A percentile compares a stretch with the other conserved stretches of the same genome.
phyloP scores from a whole-genome alignment of 352 stramenopile genomes.

The Phytopythium mirpurense region DNA sequence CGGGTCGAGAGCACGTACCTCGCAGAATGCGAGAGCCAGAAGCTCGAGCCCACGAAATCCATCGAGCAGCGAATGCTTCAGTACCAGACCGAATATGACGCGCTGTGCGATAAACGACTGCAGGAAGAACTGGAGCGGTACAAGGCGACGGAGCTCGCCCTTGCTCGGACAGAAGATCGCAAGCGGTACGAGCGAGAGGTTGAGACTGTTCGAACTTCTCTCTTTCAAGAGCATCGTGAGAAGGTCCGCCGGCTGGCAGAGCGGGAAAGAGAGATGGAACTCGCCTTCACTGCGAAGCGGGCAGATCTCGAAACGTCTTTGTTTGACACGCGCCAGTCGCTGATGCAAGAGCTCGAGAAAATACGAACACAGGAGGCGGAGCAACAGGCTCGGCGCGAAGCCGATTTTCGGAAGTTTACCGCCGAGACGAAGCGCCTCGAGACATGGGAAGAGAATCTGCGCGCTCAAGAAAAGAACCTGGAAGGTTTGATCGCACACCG shows the following conservation, averaged over 20 bases:
- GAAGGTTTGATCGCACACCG: slow-evolving; percentile 32
- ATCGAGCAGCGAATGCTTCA: slow-evolving; percentile 59
- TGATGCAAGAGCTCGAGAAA: slow-evolving; percentile 68
- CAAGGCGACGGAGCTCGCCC: slow-evolving; percentile 40
- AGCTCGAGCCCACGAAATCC: slow-evolving; percentile 26
- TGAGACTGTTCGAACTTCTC: slow-evolving; percentile 29
- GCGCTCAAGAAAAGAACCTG: slow-evolving; percentile 39
- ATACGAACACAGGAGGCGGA: slow-evolving; percentile 47
- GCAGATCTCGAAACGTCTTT: slow-evolving; percentile 53
- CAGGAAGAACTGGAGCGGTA: slow-evolving; percentile 54
- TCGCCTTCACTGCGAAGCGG: slow-evolving; percentile 39
- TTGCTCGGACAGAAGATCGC: slow-evolving; percentile 56
- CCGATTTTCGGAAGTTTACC: slow-evolving; percentile 38
- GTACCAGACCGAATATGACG: slow-evolving; percentile 68
- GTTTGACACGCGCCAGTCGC: slow-evolving; percentile 55
- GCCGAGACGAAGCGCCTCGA: slow-evolving; percentile 42
- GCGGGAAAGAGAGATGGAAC: slow-evolving; percentile 53
- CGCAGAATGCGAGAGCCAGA: slow-evolving; percentile 30
- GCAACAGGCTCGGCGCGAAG: slow-evolving; percentile 37
- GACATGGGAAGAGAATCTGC: slow-evolving; percentile 38
- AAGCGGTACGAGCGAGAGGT: slow-evolving; percentile 48
- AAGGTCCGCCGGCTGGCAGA: slow-evolving; percentile 44
- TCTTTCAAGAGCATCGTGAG: slow-evolving; percentile 45
- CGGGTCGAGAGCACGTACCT: slow-evolving; percentile 61
- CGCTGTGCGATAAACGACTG: slow-evolving; percentile 42